A percentile compares a stretch with the other conserved stretches of the same genome.
phyloP scores from a whole-genome alignment of 2,329 filamentous ascomycete genomes.

The Botrytis tulipae region DNA sequence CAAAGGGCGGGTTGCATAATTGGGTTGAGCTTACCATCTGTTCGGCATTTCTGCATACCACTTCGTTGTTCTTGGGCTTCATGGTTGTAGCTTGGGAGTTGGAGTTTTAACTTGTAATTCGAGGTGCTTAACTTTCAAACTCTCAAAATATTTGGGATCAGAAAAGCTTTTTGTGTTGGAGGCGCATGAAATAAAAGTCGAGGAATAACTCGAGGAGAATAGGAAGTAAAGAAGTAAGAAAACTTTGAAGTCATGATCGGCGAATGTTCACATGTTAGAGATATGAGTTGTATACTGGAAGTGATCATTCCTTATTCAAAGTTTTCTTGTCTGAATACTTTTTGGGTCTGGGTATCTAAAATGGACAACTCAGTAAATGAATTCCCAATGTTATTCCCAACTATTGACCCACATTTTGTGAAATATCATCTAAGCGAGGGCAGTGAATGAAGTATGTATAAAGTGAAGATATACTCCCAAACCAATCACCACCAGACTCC shows the following conservation, averaged over 20 bases:
- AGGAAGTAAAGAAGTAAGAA: too few species aligned
- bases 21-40: neutral
- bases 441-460: neutral
- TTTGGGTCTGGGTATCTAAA: accelerated
- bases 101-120: neutral
- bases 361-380: neutral
- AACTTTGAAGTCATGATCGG: neutral
- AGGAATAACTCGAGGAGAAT: neutral
- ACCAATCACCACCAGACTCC: neutral
- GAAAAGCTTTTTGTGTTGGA: neutral
- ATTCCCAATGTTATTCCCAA: accelerated
- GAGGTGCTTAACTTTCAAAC: neutral
- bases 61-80: neutral
- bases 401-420: neutral
- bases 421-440: neutral
- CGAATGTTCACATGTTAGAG: neutral
- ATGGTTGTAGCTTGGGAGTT: neutral
- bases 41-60: neutral
- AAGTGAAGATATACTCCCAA: neutral
- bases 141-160: accelerated
- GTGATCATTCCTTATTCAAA: neutral
- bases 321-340: neutral
- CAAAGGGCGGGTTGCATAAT: neutral
- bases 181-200: neutral
- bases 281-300: neutral